phyloP scores from a whole-genome alignment of 2,329 filamentous ascomycete species.

The Pestalotiopsis sp. region DNA sequence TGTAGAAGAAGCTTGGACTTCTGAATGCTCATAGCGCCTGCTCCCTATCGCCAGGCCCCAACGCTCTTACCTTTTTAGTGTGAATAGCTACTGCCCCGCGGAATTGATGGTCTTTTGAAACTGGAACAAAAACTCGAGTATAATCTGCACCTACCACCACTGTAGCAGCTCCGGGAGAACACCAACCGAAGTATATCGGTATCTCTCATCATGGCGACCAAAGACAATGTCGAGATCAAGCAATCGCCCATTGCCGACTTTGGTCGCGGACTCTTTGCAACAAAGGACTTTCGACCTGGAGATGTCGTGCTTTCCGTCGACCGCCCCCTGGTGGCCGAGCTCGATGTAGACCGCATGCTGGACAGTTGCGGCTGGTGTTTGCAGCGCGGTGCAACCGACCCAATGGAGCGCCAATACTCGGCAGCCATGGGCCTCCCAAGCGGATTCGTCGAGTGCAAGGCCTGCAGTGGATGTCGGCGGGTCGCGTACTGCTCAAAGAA shows the following conservation, averaged over 20 bases:
- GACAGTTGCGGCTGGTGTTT: slow-evolving; percentile 33
- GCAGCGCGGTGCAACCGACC: slow-evolving; percentile 26
- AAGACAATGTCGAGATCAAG: slow-evolving; percentile 22
- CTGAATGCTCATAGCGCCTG: slow-evolving; percentile 1
- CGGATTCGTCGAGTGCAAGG: slow-evolving; percentile 26
- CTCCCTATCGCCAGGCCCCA: neutral
- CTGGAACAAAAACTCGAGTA: neutral
- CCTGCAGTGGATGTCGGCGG: slow-evolving; percentile 26
- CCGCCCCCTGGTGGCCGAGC: slow-evolving; percentile 28
- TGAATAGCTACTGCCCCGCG: neutral
- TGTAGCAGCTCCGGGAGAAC: neutral
- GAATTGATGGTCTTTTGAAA: neutral
- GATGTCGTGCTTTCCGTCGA: slow-evolving; percentile 25
- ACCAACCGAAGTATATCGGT: neutral
- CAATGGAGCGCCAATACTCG: slow-evolving; percentile 18
- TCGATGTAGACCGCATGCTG: slow-evolving; percentile 23
- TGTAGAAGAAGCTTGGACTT: neutral
- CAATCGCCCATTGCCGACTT: slow-evolving; percentile 23
- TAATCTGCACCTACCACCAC: neutral
- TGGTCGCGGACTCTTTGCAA: slow-evolving; percentile 30
- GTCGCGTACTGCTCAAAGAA: slow-evolving; percentile 30
- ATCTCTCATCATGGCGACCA: slow-evolving; percentile 1
- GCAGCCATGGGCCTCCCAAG: slow-evolving; percentile 28
- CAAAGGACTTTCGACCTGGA: slow-evolving; percentile 26
- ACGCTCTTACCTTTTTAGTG: neutral